A percentile compares a stretch with the other conserved stretches of the same genome.
Conservation (phyloP, 1,139 yeast species). For the Geotrichum bryndzae region DNA sequence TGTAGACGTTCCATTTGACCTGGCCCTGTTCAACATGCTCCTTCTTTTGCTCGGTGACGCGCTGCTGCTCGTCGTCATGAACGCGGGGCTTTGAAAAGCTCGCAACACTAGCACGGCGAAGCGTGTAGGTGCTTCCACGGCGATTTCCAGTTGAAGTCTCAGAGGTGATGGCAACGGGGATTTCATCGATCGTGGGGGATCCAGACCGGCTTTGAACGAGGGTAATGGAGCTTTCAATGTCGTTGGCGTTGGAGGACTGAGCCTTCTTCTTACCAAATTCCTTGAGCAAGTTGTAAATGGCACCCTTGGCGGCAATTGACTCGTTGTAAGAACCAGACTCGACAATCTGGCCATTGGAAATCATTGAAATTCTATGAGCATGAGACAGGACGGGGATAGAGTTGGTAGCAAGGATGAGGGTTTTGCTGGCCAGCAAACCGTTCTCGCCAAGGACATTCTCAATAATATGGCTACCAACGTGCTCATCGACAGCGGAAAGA, state of each 20-base stretch:
- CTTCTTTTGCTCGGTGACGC: slow-evolving; percentile 29
- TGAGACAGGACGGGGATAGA: slow-evolving; percentile 75
- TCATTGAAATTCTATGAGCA: slow-evolving; percentile 68
- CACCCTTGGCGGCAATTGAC: slow-evolving; percentile 46
- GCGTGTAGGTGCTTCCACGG: slow-evolving; percentile 38
- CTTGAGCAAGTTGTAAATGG: slow-evolving; percentile 57
- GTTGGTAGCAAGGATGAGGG: slow-evolving; percentile 82
- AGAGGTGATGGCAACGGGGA: slow-evolving; percentile 2
- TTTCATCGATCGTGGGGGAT: slow-evolving; percentile 3
- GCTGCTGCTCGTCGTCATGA: slow-evolving; percentile 30
- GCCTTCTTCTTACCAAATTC: slow-evolving; percentile 62
- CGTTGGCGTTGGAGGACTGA: not conserved
- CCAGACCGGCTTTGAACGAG: slow-evolving; percentile 1
- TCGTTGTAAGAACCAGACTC: slow-evolving; percentile 72
- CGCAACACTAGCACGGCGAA: slow-evolving; percentile 68
- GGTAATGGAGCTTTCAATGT: slow-evolving; percentile 1
- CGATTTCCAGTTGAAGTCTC: slow-evolving; percentile 22
- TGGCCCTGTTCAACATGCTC: slow-evolving; percentile 92
- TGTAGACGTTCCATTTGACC: slow-evolving; percentile 84
- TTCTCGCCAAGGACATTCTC: slow-evolving; percentile 73
- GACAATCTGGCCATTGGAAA: slow-evolving; percentile 67
- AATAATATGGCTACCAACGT: slow-evolving; percentile 80
- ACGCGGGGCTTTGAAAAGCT: slow-evolving; percentile 42
- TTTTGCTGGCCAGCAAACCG: slow-evolving; percentile 71
- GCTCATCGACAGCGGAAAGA: slow-evolving; percentile 93